Conservation (phyloP, 257 asterid species). For the Capsicum baccatum region DNA sequence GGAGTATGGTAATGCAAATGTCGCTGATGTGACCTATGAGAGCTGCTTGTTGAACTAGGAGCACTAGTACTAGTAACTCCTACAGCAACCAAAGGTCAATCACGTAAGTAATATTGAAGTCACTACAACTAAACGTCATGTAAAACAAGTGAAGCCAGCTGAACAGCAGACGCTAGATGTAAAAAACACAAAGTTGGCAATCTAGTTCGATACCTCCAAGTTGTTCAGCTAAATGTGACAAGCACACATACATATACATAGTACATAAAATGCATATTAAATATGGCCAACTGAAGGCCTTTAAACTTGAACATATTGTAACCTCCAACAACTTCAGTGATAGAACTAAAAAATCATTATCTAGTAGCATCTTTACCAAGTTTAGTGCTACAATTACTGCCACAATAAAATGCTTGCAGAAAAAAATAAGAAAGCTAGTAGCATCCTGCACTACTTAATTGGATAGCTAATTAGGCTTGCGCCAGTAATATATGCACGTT, state of each 20-base stretch:
- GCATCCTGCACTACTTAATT: background rate
- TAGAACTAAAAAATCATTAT: background rate
- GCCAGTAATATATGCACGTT: conserved; percentile 22
- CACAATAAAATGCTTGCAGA: background rate
- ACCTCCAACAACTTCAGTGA: background rate
- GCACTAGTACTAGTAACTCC: conserved; percentile 46
- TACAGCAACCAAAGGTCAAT: conserved; percentile 26
- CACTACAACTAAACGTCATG: background rate
- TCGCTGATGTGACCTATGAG: conserved; percentile 59
- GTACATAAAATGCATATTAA: conserved; percentile 3
- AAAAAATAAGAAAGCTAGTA: background rate
- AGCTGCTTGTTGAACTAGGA: conserved; percentile 41
- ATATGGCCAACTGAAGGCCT: conserved; percentile 7
- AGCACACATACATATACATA: background rate
- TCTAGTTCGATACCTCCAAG: background rate
- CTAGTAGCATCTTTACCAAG: background rate
- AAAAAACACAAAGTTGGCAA: background rate
- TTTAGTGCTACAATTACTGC: background rate
- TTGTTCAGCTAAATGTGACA: background rate
- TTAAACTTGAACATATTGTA: background rate
- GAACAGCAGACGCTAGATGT: background rate
- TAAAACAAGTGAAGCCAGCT: background rate
- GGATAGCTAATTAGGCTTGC: background rate
- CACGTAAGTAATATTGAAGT: background rate
- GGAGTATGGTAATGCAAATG: conserved; percentile 70